These are phyloP conservation scores for Rhizomucor pusillus DNA, from an alignment of 371 early-diverging fungal species.

Conservation along the genomic window DNA sequence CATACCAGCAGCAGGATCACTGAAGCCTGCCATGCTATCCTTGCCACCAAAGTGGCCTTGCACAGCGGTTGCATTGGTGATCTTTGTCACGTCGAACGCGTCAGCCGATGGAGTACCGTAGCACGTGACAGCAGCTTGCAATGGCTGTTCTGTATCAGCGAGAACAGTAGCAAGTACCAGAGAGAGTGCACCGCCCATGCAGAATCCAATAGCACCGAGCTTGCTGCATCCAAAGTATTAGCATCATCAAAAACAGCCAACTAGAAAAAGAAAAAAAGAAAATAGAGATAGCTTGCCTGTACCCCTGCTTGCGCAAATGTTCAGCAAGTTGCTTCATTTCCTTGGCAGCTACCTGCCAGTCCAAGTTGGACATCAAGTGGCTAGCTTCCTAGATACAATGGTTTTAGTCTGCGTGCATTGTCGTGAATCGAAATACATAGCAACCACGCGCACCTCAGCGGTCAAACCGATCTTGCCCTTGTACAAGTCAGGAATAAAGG, in stretches of 20 bases:
- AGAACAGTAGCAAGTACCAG: conserved; percentile 37
- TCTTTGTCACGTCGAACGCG: conserved; percentile 31
- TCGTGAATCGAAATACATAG: not conserved
- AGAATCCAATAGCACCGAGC: conserved; percentile 43
- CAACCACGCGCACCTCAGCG: conserved; percentile 25
- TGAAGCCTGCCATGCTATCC: conserved; percentile 41
- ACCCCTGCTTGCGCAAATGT: conserved; percentile 1
- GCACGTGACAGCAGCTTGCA: conserved; percentile 41
- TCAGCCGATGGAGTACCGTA: conserved; percentile 45
- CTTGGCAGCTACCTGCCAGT: conserved; percentile 38
- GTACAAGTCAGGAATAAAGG: conserved; percentile 49
- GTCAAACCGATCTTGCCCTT: conserved; percentile 44
- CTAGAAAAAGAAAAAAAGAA: not conserved
- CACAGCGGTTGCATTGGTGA: conserved; percentile 39
- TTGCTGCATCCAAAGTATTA: conserved; percentile 13
- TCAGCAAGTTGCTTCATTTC: conserved; percentile 30
- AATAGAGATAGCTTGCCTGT: conserved; percentile 5
- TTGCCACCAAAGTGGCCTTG: conserved; percentile 51
- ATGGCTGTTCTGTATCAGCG: conserved; percentile 19
- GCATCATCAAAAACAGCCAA: not conserved
- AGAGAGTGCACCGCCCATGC: conserved; percentile 53
- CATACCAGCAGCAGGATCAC: conserved; percentile 35
- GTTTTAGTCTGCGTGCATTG: too few species aligned
- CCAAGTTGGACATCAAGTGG: conserved; percentile 48
- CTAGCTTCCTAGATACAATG: conserved; percentile 36